A percentile compares a stretch with the other conserved stretches of the same genome.
phyloP scores from a whole-genome alignment of 345 rosid species.

The Hibiscus mutabilis region DNA sequence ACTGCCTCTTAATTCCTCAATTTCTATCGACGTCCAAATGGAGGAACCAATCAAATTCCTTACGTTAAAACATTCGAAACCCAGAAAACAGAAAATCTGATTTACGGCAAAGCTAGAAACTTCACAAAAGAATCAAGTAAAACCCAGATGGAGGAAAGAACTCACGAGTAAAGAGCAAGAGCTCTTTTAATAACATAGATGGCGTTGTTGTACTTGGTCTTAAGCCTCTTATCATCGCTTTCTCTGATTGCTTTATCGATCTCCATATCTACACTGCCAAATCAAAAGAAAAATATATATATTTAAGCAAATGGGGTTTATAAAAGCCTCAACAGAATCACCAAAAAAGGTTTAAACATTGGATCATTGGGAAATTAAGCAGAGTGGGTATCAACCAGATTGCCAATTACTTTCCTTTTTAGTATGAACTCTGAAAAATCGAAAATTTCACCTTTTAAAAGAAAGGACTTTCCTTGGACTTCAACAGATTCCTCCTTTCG shows the following conservation, averaged over 20 bases:
- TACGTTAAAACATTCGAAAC: background rate
- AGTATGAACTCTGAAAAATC: background rate
- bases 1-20: background rate
- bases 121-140: conserved; percentile 2
- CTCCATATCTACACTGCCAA: conserved; percentile 55
- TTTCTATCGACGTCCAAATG: background rate
- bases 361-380: background rate
- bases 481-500: background rate
- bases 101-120: background rate
- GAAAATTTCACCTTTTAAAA: background rate
- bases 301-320: background rate
- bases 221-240: conserved; percentile 83
- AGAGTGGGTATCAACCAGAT: background rate
- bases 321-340: background rate
- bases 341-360: background rate
- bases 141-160: background rate
- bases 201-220: conserved; percentile 89
- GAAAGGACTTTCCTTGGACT: background rate
- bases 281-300: background rate
- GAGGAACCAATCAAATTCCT: background rate
- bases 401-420: background rate
- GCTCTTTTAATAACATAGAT: conserved; percentile 80
- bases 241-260: conserved; percentile 75
- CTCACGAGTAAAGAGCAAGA: conserved; percentile 50
- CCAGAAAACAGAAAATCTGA: background rate